phyloP scores from a whole-genome alignment of 495 filamentous ascomycete genomes.

The Penicillium steckii region DNA sequence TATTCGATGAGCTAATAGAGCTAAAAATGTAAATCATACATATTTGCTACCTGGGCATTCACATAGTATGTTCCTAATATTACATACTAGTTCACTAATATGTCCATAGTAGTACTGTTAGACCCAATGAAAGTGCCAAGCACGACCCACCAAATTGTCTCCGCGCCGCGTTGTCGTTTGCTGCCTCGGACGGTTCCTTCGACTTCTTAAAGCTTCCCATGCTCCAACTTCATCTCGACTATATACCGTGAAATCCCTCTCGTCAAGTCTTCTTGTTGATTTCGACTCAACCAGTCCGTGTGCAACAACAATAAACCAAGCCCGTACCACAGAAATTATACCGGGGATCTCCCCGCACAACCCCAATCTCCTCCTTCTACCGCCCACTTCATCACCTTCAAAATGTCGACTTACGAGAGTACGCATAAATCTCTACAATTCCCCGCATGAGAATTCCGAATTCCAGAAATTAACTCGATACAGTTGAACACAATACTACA shows the following conservation, averaged over 20 bases:
- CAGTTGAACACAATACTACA: constrained; percentile 81
- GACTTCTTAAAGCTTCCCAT: not conserved
- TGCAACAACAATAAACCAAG: constrained; percentile 4
- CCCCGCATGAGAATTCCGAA: not conserved
- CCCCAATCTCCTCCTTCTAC: constrained; percentile 1
- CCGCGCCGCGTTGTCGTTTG: constrained; percentile 29
- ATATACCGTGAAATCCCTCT: no score
- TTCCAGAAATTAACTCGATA: constrained; percentile 1
- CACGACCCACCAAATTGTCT: constrained; percentile 13
- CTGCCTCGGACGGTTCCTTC: constrained; percentile 16
- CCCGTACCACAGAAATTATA: constrained; percentile 15
- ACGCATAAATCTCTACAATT: constrained; percentile 7
- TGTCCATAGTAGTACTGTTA: not conserved
- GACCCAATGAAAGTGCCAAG: not conserved
- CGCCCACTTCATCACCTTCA: constrained; percentile 8
- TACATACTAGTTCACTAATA: not conserved
- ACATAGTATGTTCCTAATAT: not conserved
- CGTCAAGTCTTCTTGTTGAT: not conserved
- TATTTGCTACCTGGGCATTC: no score
- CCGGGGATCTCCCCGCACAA: constrained; percentile 16
- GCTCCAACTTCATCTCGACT: not conserved
- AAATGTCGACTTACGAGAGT: constrained; percentile 61
- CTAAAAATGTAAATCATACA: no score
- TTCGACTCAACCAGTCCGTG: not conserved
- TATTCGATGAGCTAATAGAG: no score